Conservation (phyloP, 2,329 filamentous ascomycete genomes). For the Lasiodiplodia sp. region DNA sequence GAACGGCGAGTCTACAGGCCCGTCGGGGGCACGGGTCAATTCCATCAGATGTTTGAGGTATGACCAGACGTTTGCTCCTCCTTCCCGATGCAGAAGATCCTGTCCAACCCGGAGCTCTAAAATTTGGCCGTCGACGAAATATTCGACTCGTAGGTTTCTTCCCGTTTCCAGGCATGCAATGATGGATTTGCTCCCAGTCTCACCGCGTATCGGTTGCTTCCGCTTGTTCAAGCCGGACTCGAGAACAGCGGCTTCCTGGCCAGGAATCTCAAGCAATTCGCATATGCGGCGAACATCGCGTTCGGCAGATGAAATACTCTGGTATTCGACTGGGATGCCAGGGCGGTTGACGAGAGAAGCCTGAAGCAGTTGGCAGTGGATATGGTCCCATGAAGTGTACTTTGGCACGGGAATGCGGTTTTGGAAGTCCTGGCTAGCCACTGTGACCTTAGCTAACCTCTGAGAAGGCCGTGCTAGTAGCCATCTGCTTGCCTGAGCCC, state of each 20-base stretch:
- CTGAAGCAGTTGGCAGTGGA: not conserved
- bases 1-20: slow-evolving; percentile 61
- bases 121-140: slow-evolving; percentile 38
- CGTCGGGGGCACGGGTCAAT: slow-evolving; percentile 35
- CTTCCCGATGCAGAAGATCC: slow-evolving; percentile 39
- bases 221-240: slow-evolving; percentile 53
- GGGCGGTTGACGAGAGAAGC: slow-evolving; percentile 1
- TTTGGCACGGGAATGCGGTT: not conserved
- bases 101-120: slow-evolving; percentile 42
- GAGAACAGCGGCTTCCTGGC: slow-evolving; percentile 51
- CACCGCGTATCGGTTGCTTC: slow-evolving; percentile 47
- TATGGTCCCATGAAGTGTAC: not conserved
- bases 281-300: slow-evolving; percentile 33
- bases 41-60: slow-evolving; percentile 51
- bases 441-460: not conserved
- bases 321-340: not conserved
- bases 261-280: slow-evolving; percentile 43
- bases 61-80: slow-evolving; percentile 46
- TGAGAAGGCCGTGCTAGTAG: slow-evolving; percentile 49
- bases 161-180: slow-evolving; percentile 69
- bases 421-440: not conserved
- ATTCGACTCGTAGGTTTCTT: slow-evolving; percentile 47
- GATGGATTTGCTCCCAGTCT: slow-evolving; percentile 74
- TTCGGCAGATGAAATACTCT: not conserved
- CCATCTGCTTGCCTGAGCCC: slow-evolving; percentile 68